Base-by-base conservation (phyloP, 768 basidiomycete genomes). In the Leucocoprinus sp. region DNA sequence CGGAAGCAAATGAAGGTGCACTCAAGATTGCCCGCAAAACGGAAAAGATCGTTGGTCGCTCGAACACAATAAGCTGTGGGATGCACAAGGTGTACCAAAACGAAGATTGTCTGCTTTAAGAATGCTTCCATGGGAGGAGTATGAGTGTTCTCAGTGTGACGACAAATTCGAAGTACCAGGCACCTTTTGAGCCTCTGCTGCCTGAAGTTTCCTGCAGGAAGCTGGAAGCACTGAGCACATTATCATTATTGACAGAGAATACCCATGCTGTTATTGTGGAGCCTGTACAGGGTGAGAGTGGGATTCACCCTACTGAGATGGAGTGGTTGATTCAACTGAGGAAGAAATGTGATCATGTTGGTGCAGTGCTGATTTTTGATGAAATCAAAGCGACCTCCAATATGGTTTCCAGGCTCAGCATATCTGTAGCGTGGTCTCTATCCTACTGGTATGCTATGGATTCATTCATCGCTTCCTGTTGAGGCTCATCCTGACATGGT, bases 271-370 rank as follows among this genome's bases (percentile, higher is more conserved):
- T 98, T 22, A 93, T 99, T 53, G 76, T 98, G 2, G 96, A 99
- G 63, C 95, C 96, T 2, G 88, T 98, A 39, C 96, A 99, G 60
- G 96, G 96, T 14, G 96, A 99, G 63, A 96, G 96, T 8, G 96
- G 96, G 0, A 80, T 97, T 45, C 72, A 83, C 49, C 69, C 70
- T 37, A 87, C 84, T 0, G 64, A 75, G 17, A 70, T 75, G 28
- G 78, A 79, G 36, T 99, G 87, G 83, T 61, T 98, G 52, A 71
- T 73, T 47, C 78, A 80, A 42, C 61, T 99, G 50, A 78, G 92
- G 55, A 78, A 79, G 64, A 74, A 84, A 46, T 93, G 92, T 57
- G 80, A 93, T 61, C 82, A 91, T 54, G 84, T 91, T 24, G 91
- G 90, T 33, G 91, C 95, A 2, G 87, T 95, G 27, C 64, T 98